Evolutionary conservation across 768 basidiomycete species (phyloP).

Genomic region (Tricholoma sp.): DNA sequence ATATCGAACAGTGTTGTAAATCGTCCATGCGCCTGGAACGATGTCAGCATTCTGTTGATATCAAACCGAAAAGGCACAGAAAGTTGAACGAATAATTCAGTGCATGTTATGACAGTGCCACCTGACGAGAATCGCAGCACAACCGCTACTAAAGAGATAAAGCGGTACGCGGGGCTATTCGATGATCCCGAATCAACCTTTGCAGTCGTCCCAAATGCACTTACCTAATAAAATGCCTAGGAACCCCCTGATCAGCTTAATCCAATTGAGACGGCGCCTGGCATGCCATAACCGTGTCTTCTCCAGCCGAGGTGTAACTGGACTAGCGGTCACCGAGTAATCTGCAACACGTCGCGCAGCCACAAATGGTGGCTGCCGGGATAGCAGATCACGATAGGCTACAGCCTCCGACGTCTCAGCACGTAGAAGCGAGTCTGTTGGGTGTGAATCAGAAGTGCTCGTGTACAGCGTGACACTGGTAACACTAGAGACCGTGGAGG

Average conservation of each 20-base stretch:
- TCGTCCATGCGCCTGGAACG: slow-evolving; percentile 48
- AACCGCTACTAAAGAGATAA: too few relatives aligned
- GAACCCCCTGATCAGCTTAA: slow-evolving; percentile 21
- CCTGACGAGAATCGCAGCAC: too few relatives aligned
- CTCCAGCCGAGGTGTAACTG: slow-evolving; percentile 8
- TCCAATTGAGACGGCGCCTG: slow-evolving; percentile 23
- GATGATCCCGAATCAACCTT: too few relatives aligned
- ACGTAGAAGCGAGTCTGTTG: slow-evolving; percentile 39
- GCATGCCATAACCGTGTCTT: slow-evolving; percentile 1
- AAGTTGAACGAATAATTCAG: background rate
- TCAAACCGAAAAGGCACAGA: background rate
- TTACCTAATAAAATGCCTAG: slow-evolving; percentile 35
- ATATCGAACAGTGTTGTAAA: slow-evolving; percentile 62
- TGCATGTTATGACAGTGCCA: background rate
- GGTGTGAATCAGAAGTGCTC: slow-evolving; percentile 35
- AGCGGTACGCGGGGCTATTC: too few relatives aligned
- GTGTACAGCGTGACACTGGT: slow-evolving; percentile 34
- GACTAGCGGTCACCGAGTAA: slow-evolving; percentile 23
- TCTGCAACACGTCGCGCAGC: slow-evolving; percentile 17
- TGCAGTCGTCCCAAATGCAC: slow-evolving; percentile 6
- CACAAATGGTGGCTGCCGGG: slow-evolving; percentile 25
- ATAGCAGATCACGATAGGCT: slow-evolving; percentile 27
- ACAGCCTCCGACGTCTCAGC: slow-evolving; percentile 22
- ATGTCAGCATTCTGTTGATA: background rate
- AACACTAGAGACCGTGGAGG: slow-evolving; percentile 31